Percentiles rank a stretch among this genome's conserved stretches.
Conservation (phyloP, 306 rosid species). For the Inga leiocalycina region DNA sequence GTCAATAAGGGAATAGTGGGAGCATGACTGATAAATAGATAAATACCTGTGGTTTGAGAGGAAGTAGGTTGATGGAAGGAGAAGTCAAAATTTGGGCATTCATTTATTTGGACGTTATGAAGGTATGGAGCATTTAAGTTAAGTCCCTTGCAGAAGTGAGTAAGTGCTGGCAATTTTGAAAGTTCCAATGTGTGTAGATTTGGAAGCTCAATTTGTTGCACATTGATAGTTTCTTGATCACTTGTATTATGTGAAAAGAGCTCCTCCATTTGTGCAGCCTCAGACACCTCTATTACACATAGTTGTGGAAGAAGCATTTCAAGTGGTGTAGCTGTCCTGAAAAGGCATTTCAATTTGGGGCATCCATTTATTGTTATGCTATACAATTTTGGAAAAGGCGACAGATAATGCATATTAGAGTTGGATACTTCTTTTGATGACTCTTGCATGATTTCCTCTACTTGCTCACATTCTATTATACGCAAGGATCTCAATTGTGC, state of each 20-base stretch:
- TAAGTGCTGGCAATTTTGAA: background rate
- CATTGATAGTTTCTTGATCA: background rate
- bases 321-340: background rate
- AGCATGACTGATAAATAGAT: background rate
- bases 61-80: background rate
- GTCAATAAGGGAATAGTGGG: background rate
- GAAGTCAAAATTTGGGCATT: constrained; percentile 1
- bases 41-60: background rate
- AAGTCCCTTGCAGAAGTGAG: background rate
- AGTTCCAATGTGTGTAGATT: background rate
- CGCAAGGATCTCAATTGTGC: too few relatives aligned
- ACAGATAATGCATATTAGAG: too few relatives aligned
- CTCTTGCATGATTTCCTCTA: too few relatives aligned
- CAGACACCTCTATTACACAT: accelerated
- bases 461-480: too few relatives aligned
- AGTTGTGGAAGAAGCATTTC: background rate
- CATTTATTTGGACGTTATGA: background rate
- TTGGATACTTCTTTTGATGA: too few relatives aligned
- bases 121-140: background rate
- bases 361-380: accelerated
- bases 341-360: background rate
- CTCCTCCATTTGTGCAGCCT: background rate
- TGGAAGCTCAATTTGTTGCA: background rate
- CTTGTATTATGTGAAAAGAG: background rate
- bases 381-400: background rate